Evolutionary conservation across 2,329 filamentous ascomycete species (phyloP).

Genomic region (Arthrobotrys conoides): DNA sequence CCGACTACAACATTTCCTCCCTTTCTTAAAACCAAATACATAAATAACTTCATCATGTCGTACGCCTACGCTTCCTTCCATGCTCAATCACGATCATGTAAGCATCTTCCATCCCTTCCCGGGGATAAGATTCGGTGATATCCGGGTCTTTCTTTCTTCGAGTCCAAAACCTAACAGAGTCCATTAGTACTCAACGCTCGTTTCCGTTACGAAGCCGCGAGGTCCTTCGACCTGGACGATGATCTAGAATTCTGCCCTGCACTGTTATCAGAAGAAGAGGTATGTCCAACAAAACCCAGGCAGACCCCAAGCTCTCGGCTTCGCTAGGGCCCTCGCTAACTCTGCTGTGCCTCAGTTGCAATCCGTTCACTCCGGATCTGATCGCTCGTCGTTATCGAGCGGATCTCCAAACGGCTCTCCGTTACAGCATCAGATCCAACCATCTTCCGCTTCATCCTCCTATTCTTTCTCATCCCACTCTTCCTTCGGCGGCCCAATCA

Average conservation of each 20-base stretch:
- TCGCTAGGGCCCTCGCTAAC: slow-evolving; percentile 49
- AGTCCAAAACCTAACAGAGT: slow-evolving; percentile 83
- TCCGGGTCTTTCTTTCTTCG: slow-evolving; percentile 63
- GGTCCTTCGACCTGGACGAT: slow-evolving; percentile 95
- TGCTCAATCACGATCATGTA: slow-evolving; percentile 60
- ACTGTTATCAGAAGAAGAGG: slow-evolving; percentile 92
- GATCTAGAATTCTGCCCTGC: slow-evolving; percentile 96
- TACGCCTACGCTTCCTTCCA: slow-evolving; percentile 63
- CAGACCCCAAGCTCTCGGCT: slow-evolving; percentile 29
- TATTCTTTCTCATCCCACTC: slow-evolving; percentile 76
- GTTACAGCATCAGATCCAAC: slow-evolving; percentile 83
- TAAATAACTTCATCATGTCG: slow-evolving; percentile 61
- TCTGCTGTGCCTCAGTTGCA: slow-evolving; percentile 43
- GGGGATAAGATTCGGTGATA: slow-evolving; percentile 31
- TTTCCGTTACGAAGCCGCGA: slow-evolving; percentile 87
- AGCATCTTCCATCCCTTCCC: slow-evolving; percentile 61
- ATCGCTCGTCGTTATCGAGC: slow-evolving; percentile 94
- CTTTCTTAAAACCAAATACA: slow-evolving; percentile 10
- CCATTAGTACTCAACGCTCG: slow-evolving; percentile 83
- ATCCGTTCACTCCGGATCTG: slow-evolving; percentile 71
- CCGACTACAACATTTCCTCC: slow-evolving; percentile 13
- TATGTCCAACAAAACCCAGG: slow-evolving; percentile 69
- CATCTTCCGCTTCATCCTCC: slow-evolving; percentile 74
- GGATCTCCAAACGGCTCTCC: slow-evolving; percentile 93
- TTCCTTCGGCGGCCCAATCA: slow-evolving; percentile 74